Evolutionary conservation across 345 rosid species (phyloP).

Genomic region (Gossypium anomalum): DNA sequence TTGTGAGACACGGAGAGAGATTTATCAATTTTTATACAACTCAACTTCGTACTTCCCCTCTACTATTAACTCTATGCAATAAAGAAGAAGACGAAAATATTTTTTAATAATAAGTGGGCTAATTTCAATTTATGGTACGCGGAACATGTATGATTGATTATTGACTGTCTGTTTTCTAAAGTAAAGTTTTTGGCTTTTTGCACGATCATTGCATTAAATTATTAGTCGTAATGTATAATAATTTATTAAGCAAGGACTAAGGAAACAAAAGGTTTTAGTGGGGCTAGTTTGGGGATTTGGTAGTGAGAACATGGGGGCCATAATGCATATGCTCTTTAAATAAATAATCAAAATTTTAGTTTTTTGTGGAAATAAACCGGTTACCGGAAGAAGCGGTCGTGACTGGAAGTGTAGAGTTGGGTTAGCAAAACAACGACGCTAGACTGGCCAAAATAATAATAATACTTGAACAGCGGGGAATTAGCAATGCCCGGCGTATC

Average conservation of each 20-base stretch:
- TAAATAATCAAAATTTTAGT: not conserved
- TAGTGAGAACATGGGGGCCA: slow-evolving; percentile 26
- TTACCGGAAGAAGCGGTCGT: slow-evolving; percentile 30
- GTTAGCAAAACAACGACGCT: not conserved
- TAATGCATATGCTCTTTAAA: slow-evolving; percentile 11
- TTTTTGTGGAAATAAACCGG: not conserved
- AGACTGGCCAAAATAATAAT: too few species aligned
- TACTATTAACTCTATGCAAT: too few species aligned
- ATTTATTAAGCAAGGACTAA: not conserved
- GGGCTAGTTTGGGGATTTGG: not conserved
- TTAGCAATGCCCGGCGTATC: slow-evolving; percentile 3
- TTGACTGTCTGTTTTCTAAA: not conserved
- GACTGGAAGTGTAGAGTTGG: not conserved
- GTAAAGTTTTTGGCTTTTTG: not conserved
- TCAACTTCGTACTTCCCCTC: too few species aligned
- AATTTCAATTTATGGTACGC: not conserved
- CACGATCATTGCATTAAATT: not conserved
- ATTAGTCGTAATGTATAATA: not conserved
- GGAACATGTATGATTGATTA: not conserved
- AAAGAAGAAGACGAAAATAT: too few species aligned
- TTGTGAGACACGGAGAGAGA: not conserved
- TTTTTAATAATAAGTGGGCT: not conserved
- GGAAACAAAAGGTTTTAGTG: not conserved
- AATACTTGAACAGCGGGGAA: not conserved
- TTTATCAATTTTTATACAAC: too few species aligned